These are phyloP conservation scores for Anisodus tanguticus DNA, from an alignment of 257 asterid species.

Conservation along the genomic window DNA sequence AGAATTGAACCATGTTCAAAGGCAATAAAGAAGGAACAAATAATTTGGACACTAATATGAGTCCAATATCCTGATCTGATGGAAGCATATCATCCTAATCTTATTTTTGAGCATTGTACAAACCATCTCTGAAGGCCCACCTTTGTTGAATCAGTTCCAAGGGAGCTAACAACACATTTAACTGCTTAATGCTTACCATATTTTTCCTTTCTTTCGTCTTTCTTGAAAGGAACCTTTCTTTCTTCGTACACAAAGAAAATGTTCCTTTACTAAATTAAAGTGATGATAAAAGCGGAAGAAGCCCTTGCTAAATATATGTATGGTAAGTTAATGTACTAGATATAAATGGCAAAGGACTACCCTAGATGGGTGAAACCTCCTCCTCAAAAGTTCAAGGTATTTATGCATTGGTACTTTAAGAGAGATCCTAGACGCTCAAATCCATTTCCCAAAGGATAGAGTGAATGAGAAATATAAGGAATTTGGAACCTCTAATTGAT, in stretches of 20 bases:
- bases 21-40: not conserved
- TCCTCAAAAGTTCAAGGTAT: not conserved
- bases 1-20: not conserved
- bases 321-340: not conserved
- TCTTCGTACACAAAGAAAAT: constrained; percentile 14
- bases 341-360: not conserved
- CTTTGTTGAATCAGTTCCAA: constrained; percentile 7
- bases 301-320: constrained; percentile 6
- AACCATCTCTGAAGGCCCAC: constrained; percentile 3
- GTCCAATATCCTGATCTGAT: constrained; percentile 13
- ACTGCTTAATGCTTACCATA: not conserved
- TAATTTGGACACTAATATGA: constrained; percentile 5
- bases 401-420: not conserved
- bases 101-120: not conserved
- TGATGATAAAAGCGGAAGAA: not conserved
- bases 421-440: constrained; percentile 9
- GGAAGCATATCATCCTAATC: constrained; percentile 14
- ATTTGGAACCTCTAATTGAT: not conserved
- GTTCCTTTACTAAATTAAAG: constrained; percentile 12
- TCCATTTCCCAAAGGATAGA: not conserved
- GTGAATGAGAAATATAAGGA: constrained; percentile 13
- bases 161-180: constrained; percentile 22
- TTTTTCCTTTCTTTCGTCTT: not conserved
- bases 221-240: constrained; percentile 14
- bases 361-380: not conserved